Percentiles rank a stretch among this genome's conserved stretches.
Conservation (phyloP, 148 eudicot species). For the Agrostemma githago region DNA sequence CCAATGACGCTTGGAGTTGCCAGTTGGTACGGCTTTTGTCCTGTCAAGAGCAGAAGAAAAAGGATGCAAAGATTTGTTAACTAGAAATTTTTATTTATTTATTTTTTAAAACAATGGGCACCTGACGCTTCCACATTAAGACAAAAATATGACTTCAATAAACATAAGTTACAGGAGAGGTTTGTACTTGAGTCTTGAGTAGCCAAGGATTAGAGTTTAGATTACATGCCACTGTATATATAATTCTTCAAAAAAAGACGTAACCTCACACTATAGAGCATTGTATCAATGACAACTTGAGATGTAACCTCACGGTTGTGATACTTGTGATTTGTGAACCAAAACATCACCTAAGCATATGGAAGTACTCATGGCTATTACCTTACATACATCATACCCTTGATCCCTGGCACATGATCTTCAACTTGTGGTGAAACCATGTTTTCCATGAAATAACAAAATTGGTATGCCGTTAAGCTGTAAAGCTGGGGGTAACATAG, state of each 20-base stretch:
- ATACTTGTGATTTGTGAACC: background rate
- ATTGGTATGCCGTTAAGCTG: background rate
- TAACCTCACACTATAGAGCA: no score
- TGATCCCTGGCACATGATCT: background rate
- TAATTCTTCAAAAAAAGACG: no score
- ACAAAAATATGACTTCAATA: no score
- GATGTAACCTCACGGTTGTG: no score
- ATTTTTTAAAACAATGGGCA: no score
- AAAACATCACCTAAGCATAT: background rate
- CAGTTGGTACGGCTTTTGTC: conserved; percentile 23
- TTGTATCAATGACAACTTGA: no score
- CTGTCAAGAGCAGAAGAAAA: conserved; percentile 22
- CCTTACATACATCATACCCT: background rate
- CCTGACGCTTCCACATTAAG: no score
- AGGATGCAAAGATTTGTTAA: conserved; percentile 4
- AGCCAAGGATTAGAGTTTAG: background rate
- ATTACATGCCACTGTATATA: no score
- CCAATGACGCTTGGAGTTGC: conserved; percentile 29
- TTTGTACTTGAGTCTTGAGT: background rate
- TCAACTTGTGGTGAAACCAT: background rate
- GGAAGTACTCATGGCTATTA: no score
- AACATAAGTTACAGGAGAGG: no score
- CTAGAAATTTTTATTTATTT: no score
- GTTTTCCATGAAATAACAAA: background rate
- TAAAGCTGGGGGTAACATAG: background rate